Conservation (phyloP, 1,284 basidiomycete species). For the Mycena citricolor region DNA sequence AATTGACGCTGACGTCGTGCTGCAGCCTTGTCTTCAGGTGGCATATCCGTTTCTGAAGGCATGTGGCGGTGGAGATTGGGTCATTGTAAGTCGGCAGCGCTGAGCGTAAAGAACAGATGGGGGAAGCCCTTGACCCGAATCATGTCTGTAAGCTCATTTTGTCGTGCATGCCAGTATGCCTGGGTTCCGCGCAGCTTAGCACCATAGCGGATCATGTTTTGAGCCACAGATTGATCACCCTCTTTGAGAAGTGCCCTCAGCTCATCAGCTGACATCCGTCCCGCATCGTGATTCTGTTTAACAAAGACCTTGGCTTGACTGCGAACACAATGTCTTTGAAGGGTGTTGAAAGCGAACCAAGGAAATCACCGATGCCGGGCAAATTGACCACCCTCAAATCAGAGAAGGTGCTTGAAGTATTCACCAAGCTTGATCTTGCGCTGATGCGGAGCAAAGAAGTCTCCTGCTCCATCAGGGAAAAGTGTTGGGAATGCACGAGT, state of each 20-base stretch:
- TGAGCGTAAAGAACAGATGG: constrained; percentile 29
- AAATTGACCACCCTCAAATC: constrained; percentile 23
- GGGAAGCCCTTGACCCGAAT: constrained; percentile 23
- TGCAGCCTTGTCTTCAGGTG: constrained; percentile 15
- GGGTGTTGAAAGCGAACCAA: constrained; percentile 26
- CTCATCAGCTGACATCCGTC: constrained; percentile 17
- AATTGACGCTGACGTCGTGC: constrained; percentile 12
- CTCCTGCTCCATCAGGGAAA: constrained; percentile 23
- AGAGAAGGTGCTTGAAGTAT: constrained; percentile 20
- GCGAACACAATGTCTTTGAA: constrained; percentile 16
- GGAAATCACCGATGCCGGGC: constrained; percentile 23
- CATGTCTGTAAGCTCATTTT: constrained; percentile 22
- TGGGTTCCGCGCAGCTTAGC: constrained; percentile 22
- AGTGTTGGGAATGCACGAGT: constrained; percentile 25
- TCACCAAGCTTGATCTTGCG: constrained; percentile 19
- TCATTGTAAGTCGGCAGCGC: constrained; percentile 30
- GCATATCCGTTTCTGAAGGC: constrained; percentile 17
- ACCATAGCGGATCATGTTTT: constrained; percentile 24
- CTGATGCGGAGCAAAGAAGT: constrained; percentile 15
- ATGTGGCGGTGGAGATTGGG: constrained; percentile 30
- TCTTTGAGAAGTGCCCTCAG: constrained; percentile 18
- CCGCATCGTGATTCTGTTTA: constrained; percentile 18
- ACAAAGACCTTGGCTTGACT: constrained; percentile 22
- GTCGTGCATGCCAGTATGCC: constrained; percentile 24
- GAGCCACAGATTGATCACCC: constrained; percentile 15